These are phyloP conservation scores for Fusarium sp. DNA, from an alignment of 2,329 filamentous ascomycete species.

Conservation along the genomic window DNA sequence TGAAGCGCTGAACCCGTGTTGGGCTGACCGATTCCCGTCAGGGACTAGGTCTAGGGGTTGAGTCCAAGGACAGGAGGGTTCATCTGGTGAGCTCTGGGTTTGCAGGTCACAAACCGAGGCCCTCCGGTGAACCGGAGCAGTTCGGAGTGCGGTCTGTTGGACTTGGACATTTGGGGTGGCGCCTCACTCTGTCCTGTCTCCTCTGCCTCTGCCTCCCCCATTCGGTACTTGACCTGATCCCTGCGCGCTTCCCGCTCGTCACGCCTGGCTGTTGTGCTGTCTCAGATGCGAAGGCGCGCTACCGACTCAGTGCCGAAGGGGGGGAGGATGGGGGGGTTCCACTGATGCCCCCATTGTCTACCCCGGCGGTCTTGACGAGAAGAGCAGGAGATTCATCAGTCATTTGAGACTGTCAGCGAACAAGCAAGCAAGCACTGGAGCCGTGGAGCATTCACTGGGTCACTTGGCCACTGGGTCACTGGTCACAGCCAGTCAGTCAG, in stretches of 20 bases:
- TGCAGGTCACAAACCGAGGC: not conserved
- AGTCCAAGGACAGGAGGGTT: constrained; percentile 7
- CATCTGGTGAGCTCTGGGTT: not conserved
- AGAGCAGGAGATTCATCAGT: constrained; percentile 13
- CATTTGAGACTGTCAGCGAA: constrained; percentile 15
- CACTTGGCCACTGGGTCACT: not conserved
- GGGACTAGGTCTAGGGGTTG: constrained; percentile 4
- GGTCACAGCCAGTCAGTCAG: not conserved
- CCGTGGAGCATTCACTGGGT: not conserved
- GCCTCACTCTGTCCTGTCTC: constrained; percentile 17
- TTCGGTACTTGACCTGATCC: constrained; percentile 34
- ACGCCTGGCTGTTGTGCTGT: constrained; percentile 18
- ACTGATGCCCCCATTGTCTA: constrained; percentile 27
- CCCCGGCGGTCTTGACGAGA: constrained; percentile 26
- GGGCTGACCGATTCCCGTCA: constrained; percentile 1
- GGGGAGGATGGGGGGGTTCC: constrained; percentile 12
- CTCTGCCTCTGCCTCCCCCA: constrained; percentile 18
- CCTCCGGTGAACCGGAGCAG: not conserved
- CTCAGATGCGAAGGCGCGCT: constrained; percentile 35
- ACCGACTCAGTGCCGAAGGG: constrained; percentile 37
- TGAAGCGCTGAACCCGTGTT: not conserved
- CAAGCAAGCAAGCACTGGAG: not conserved
- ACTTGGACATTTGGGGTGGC: constrained; percentile 17
- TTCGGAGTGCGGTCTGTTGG: not conserved
- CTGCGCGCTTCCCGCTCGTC: constrained; percentile 32